phyloP scores from a whole-genome alignment of 139 green algal species.

The Chlamydomonas sp. region DNA sequence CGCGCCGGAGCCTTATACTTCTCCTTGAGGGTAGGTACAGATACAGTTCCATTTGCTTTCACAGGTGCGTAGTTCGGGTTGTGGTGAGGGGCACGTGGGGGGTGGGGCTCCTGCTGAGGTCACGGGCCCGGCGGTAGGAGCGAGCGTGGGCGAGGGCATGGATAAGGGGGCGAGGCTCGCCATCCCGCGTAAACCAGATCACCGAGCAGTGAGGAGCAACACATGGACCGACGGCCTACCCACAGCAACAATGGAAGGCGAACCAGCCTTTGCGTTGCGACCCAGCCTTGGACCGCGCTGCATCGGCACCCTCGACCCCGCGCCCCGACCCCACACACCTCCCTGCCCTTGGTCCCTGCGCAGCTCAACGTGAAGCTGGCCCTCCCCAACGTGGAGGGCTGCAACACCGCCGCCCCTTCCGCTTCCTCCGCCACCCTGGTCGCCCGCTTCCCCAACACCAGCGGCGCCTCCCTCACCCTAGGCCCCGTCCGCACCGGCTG shows the following conservation, averaged over 20 bases:
- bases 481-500: neutral
- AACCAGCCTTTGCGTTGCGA: neutral
- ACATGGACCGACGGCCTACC: too few species aligned
- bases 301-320: neutral
- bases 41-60: neutral
- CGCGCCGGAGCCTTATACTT: neutral
- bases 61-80: neutral
- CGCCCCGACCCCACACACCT: neutral
- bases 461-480: neutral
- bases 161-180: too few species aligned
- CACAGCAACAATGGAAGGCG: too few species aligned
- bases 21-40: neutral
- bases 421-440: neutral
- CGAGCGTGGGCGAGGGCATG: too few species aligned
- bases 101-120: neutral
- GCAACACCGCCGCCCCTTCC: too few species aligned
- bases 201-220: too few species aligned
- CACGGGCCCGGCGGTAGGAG: too few species aligned
- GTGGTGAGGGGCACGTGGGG: neutral
- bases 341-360: too few species aligned
- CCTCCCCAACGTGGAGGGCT: neutral
- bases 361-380: slow-evolving; percentile 16
- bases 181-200: too few species aligned
- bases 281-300: neutral
- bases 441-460: neutral